These are phyloP conservation scores for Sutorius australiensis DNA, from an alignment of 768 basidiomycete genomes.

Conservation along the genomic window DNA sequence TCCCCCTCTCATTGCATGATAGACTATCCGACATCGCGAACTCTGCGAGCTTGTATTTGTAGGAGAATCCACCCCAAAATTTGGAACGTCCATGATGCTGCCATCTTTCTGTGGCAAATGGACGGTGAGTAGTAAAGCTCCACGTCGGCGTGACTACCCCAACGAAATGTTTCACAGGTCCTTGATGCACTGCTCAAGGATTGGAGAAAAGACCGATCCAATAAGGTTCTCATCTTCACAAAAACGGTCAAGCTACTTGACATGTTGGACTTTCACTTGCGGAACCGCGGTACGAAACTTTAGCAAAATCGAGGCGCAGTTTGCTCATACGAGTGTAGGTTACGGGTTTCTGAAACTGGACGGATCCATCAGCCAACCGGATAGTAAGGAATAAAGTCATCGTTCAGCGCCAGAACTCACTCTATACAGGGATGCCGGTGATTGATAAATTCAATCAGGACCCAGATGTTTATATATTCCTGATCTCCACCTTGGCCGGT, in stretches of 20 bases:
- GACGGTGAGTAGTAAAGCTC: constrained; percentile 49
- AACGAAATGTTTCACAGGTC: constrained; percentile 43
- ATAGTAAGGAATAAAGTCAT: constrained; percentile 48
- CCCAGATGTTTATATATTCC: constrained; percentile 69
- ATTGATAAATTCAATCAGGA: constrained; percentile 83
- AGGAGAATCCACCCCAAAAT: constrained; percentile 51
- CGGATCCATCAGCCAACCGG: constrained; percentile 63
- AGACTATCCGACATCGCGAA: constrained; percentile 56
- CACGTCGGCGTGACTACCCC: not conserved
- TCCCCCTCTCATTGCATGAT: not conserved
- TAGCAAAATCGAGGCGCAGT: not conserved
- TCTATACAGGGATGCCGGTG: constrained; percentile 67
- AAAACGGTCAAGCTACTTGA: constrained; percentile 88
- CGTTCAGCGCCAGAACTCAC: not conserved
- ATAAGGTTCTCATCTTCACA: constrained; percentile 93
- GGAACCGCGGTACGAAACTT: constrained; percentile 41
- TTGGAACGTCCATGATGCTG: constrained; percentile 57
- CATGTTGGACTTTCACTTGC: constrained; percentile 77
- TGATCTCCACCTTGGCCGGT: constrained; percentile 89
- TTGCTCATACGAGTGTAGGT: constrained; percentile 27
- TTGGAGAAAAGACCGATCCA: constrained; percentile 61
- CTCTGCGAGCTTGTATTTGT: constrained; percentile 63
- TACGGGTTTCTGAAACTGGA: constrained; percentile 73
- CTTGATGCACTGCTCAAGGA: constrained; percentile 61
- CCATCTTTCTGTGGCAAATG: constrained; percentile 81